Conservation (phyloP, 192 early-diverging fungal genomes). For the Entomortierella parvispora region DNA sequence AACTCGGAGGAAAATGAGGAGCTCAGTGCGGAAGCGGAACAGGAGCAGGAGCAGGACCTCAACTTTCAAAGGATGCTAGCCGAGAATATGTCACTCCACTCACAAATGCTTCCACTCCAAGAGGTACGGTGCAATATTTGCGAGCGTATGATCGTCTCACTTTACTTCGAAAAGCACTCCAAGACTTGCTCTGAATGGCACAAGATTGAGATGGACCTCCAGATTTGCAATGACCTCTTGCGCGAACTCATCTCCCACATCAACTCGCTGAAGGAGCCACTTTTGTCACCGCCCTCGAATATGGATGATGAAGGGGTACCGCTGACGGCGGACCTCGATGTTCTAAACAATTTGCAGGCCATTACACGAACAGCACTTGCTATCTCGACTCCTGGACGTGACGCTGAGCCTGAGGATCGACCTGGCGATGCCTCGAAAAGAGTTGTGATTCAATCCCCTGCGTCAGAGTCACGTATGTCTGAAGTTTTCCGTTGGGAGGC, state of each 20-base stretch:
- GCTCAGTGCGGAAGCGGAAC: background rate
- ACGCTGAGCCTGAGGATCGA: constrained; percentile 34
- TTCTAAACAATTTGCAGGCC: constrained; percentile 48
- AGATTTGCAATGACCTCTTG: constrained; percentile 77
- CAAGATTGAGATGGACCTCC: constrained; percentile 79
- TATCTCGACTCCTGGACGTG: constrained; percentile 59
- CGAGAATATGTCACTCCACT: constrained; percentile 21
- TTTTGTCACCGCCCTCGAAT: background rate
- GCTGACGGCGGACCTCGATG: constrained; percentile 31
- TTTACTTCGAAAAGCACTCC: constrained; percentile 81
- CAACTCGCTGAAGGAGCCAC: constrained; percentile 36
- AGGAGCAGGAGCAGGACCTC: background rate
- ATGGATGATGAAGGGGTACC: constrained; percentile 7
- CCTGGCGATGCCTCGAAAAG: constrained; percentile 9
- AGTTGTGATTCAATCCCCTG: constrained; percentile 54
- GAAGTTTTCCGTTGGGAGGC: constrained; percentile 61
- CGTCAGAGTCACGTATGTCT: constrained; percentile 62
- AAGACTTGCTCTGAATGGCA: constrained; percentile 77
- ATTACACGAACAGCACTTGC: constrained; percentile 59
- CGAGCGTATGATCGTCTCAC: constrained; percentile 73
- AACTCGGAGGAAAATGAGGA: constrained; percentile 26
- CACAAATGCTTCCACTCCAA: constrained; percentile 41
- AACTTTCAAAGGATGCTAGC: constrained; percentile 6
- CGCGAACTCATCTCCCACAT: constrained; percentile 64
- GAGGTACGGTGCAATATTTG: constrained; percentile 83